These are phyloP conservation scores for Neolecta irregularis DNA, from an alignment of 1,139 yeast genomes.

Conservation along the genomic window DNA sequence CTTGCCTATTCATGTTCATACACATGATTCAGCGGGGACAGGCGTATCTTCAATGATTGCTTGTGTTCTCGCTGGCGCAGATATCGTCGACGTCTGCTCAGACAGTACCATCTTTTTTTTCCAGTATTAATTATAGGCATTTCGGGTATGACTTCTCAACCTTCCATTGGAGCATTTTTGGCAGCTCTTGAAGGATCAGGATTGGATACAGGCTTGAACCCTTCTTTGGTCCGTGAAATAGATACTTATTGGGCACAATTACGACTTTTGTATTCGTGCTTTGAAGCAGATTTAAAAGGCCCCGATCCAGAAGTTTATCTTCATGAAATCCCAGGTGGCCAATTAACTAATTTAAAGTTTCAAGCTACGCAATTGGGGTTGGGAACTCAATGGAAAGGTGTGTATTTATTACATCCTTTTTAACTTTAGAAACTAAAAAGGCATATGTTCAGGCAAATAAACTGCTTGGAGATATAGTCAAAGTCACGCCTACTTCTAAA, in stretches of 20 bases:
- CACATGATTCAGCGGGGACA: constrained; percentile 99
- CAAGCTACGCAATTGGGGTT: constrained; percentile 98
- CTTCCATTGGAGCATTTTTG: constrained; percentile 79
- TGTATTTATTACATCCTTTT: neutral
- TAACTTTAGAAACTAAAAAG: constrained; percentile 54
- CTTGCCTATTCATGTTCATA: constrained; percentile 93
- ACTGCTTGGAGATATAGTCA: constrained; percentile 87
- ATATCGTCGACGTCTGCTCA: constrained; percentile 92
- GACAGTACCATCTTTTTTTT: constrained; percentile 27
- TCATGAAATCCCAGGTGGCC: constrained; percentile 99
- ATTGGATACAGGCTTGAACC: constrained; percentile 56
- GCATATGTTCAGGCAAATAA: constrained; percentile 83
- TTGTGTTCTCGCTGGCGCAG: constrained; percentile 92
- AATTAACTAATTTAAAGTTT: constrained; percentile 88
- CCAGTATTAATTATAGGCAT: constrained; percentile 32
- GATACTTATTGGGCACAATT: constrained; percentile 98
- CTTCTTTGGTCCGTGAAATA: constrained; percentile 55
- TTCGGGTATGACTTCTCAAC: constrained; percentile 98
- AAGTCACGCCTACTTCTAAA: constrained; percentile 96
- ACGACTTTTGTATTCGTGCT: constrained; percentile 89
- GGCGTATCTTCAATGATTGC: constrained; percentile 96
- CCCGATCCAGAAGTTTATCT: constrained; percentile 98
- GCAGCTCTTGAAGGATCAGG: constrained; percentile 78
- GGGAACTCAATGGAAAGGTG: constrained; percentile 72
- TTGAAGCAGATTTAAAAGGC: constrained; percentile 96